Evolutionary conservation across 352 stramenopile genomes (phyloP).

Genomic region (Globisporangium apiculatum): DNA sequence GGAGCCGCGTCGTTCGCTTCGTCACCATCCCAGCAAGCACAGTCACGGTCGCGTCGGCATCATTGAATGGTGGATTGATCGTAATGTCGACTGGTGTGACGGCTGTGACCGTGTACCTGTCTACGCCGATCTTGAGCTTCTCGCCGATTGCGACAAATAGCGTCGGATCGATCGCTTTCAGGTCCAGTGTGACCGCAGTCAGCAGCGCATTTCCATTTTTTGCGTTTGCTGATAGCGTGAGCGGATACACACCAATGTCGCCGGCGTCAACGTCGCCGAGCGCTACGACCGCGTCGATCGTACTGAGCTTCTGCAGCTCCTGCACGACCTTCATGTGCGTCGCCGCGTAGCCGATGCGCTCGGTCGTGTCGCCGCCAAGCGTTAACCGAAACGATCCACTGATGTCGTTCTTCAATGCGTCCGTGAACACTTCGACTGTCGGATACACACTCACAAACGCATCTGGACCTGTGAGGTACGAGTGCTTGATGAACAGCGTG

Average conservation of each 20-base stretch:
- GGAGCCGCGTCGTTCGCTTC: slow-evolving; percentile 36
- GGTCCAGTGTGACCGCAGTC: slow-evolving; percentile 33
- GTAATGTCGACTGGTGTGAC: slow-evolving; percentile 39
- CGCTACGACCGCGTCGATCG: slow-evolving; percentile 52
- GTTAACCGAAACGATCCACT: slow-evolving; percentile 49
- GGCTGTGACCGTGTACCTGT: slow-evolving; percentile 33
- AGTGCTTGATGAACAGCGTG: slow-evolving; percentile 69
- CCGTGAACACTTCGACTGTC: slow-evolving; percentile 51
- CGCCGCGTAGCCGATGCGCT: slow-evolving; percentile 46
- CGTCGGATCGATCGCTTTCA: slow-evolving; percentile 46
- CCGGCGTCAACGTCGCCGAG: slow-evolving; percentile 31
- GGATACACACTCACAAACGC: slow-evolving; percentile 64
- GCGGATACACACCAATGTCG: slow-evolving; percentile 52
- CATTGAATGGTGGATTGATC: slow-evolving; percentile 19
- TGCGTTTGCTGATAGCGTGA: slow-evolving; percentile 40
- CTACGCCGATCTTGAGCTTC: slow-evolving; percentile 26
- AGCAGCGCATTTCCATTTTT: slow-evolving; percentile 23
- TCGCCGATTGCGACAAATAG: slow-evolving; percentile 56
- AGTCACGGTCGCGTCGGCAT: slow-evolving; percentile 7
- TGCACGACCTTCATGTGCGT: slow-evolving; percentile 67
- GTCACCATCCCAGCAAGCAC: slow-evolving; percentile 47
- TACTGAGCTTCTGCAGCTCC: slow-evolving; percentile 58
- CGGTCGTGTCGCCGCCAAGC: slow-evolving; percentile 44
- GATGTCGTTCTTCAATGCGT: slow-evolving; percentile 51
- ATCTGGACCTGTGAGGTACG: slow-evolving; percentile 63